Base-by-base conservation (phyloP, 768 basidiomycete genomes). In the Obba rivulosa region DNA sequence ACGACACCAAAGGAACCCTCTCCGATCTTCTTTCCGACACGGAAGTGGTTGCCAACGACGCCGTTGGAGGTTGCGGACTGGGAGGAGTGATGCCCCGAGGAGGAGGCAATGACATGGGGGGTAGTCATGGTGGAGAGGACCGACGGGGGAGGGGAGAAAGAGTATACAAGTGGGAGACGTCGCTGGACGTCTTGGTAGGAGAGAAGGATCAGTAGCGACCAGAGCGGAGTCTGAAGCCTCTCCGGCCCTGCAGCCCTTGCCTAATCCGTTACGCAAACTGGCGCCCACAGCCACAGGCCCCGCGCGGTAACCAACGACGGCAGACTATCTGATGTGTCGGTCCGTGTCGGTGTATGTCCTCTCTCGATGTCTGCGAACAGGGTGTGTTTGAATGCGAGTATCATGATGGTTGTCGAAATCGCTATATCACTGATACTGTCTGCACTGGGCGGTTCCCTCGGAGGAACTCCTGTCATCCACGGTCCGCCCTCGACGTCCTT, bases 1-100 rank as follows among this genome's bases (percentile, higher is more conserved):
- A 98, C 87, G 56, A 98, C 95, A 61, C 95, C 95, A 65, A 99
- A 99, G n/a, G 87, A 90, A 43, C 95, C 95, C 71, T 99, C 95
- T 41, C 95, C 95, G 66, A 98, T 95, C 82, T 97, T 97, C 79
- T 95, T 93, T 43, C 95, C 95, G 44, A 98, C 93, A 54, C 88
- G 79, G 64, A 81, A 90, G 65, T 88, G 81, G 60, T 75, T 81
- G 37, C 87, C 87, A 50, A 90, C 84, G 65, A 90, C 80, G 59
- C 85, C 81, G 66, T 82, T 86, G 25, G 76, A 76, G 23, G 78
- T 74, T 41, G 80, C 70, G 41, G 81, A 75, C 61, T 81, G 79
- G 16, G 80, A 76, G 31, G 60, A 52, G 44, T 79, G 81, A 67
- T 86, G 84, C 18, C 71, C 71, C 39, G 81, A 85, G 51, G 86